A percentile compares a stretch with the other conserved stretches of the same genome.
These are phyloP conservation scores for Blastocystis sp. DNA, from an alignment of 352 stramenopile species.

Conservation along the genomic window DNA sequence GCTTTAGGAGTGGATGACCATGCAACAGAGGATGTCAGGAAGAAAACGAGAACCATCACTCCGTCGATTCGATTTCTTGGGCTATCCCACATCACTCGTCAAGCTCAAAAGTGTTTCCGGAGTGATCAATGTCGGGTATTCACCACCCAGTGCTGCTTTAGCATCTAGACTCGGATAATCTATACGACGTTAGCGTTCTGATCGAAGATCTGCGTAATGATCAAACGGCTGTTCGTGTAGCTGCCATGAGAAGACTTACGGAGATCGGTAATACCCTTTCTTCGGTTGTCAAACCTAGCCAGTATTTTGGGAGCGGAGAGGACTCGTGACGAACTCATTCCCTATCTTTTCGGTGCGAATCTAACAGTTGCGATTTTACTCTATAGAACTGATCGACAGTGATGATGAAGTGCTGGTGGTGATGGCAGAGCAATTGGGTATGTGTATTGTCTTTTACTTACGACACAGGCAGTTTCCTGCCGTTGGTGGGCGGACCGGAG, in stretches of 20 bases:
- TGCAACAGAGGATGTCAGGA: too few species aligned
- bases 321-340: slow-evolving; percentile 41
- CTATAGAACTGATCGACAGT: slow-evolving; percentile 57
- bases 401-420: slow-evolving; percentile 55
- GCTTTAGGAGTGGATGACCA: too few species aligned
- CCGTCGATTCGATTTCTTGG: too few species aligned
- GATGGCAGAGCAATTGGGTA: slow-evolving; percentile 61
- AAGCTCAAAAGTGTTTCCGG: too few species aligned
- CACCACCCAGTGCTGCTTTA: background rate
- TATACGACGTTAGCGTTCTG: slow-evolving; percentile 16
- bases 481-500: slow-evolving; percentile 31
- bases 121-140: background rate
- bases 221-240: slow-evolving; percentile 30
- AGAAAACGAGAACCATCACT: too few species aligned
- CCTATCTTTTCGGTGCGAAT: slow-evolving; percentile 28
- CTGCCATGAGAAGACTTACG: slow-evolving; percentile 45
- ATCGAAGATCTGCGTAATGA: slow-evolving; percentile 56
- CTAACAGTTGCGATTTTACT: background rate
- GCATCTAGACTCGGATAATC: slow-evolving; percentile 3
- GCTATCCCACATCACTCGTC: too few species aligned
- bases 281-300: background rate
- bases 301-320: slow-evolving; percentile 1
- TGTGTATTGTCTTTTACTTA: background rate
- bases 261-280: slow-evolving; percentile 18
- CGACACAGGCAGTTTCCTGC: slow-evolving; percentile 28